These are phyloP conservation scores for Wickerhamomyces hampshirensis DNA, from an alignment of 805 yeast genomes.

Conservation along the genomic window DNA sequence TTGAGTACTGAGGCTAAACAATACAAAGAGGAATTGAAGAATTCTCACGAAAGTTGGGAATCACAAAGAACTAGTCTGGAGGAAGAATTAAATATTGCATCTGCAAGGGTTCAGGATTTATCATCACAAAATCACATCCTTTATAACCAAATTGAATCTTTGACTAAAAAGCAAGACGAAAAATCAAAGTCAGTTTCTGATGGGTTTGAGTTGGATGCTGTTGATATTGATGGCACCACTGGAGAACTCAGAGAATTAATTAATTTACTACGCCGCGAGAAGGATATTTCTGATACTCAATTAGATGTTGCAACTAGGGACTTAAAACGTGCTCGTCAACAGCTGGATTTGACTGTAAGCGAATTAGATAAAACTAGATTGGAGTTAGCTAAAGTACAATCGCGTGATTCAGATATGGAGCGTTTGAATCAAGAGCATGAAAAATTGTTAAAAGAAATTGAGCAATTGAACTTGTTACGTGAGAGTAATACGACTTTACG, in stretches of 20 bases:
- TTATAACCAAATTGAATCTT: conserved; percentile 58
- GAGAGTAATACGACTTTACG: conserved; percentile 67
- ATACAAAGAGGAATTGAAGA: conserved; percentile 28
- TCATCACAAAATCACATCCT: conserved; percentile 64
- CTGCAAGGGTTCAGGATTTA: conserved; percentile 47
- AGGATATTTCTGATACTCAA: conserved; percentile 63
- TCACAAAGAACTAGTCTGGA: conserved; percentile 37
- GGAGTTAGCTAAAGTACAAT: conserved; percentile 37
- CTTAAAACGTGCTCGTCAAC: conserved; percentile 45
- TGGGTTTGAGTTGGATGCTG: conserved; percentile 1
- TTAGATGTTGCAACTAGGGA: conserved; percentile 50
- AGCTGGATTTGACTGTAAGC: conserved; percentile 39
- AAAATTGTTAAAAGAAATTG: conserved; percentile 46
- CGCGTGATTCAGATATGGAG: conserved; percentile 27
- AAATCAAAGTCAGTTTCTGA: background rate
- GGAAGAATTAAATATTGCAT: conserved; percentile 42
- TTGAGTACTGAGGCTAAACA: conserved; percentile 26
- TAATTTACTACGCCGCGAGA: conserved; percentile 63
- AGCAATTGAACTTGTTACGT: conserved; percentile 56
- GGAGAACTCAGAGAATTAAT: conserved; percentile 49
- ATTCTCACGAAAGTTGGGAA: conserved; percentile 42
- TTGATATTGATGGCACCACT: conserved; percentile 14
- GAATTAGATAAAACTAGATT: conserved; percentile 50
- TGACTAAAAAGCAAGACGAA: conserved; percentile 18
- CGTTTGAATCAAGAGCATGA: conserved; percentile 34